These are phyloP conservation scores for Trifolium pratense DNA, from an alignment of 306 rosid species.

Conservation along the genomic window DNA sequence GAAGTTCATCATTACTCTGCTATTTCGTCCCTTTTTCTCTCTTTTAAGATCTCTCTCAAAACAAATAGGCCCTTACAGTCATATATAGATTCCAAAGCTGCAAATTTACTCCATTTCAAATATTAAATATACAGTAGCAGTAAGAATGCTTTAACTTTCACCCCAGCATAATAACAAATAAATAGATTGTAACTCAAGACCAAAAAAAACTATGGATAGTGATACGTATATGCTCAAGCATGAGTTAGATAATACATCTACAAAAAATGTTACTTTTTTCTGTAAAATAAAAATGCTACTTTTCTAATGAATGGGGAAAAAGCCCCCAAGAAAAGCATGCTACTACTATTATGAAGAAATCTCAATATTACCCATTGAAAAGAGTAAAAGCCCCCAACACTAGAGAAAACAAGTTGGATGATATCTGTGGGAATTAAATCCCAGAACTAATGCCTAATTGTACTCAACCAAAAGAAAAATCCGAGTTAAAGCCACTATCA, in stretches of 20 bases:
- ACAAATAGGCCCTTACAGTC: too few species aligned
- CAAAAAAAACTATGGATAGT: neutral
- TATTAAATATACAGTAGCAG: too few species aligned
- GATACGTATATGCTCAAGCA: slow-evolving; percentile 15
- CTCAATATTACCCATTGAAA: slow-evolving; percentile 29
- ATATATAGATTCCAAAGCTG: too few species aligned
- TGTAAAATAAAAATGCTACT: neutral
- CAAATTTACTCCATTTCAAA: too few species aligned
- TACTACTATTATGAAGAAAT: slow-evolving; percentile 11
- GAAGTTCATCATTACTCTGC: too few species aligned
- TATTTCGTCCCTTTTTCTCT: too few species aligned
- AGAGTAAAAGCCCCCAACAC: slow-evolving; percentile 4
- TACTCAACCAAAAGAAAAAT: neutral
- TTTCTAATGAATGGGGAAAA: slow-evolving; percentile 24
- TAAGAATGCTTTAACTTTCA: too few species aligned
- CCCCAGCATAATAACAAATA: neutral
- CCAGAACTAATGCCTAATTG: slow-evolving; percentile 14
- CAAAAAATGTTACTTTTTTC: slow-evolving; percentile 10
- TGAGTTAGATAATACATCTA: slow-evolving; percentile 22
- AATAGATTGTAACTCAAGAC: neutral
- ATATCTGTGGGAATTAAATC: slow-evolving; percentile 27
- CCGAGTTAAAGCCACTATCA: slow-evolving; percentile 26
- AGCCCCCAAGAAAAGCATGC: neutral
- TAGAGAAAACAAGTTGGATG: slow-evolving; percentile 29
- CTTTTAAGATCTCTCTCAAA: too few species aligned